Base-by-base conservation (phyloP, 2,329 filamentous ascomycete species). In the Calonectria pauciramosa region DNA sequence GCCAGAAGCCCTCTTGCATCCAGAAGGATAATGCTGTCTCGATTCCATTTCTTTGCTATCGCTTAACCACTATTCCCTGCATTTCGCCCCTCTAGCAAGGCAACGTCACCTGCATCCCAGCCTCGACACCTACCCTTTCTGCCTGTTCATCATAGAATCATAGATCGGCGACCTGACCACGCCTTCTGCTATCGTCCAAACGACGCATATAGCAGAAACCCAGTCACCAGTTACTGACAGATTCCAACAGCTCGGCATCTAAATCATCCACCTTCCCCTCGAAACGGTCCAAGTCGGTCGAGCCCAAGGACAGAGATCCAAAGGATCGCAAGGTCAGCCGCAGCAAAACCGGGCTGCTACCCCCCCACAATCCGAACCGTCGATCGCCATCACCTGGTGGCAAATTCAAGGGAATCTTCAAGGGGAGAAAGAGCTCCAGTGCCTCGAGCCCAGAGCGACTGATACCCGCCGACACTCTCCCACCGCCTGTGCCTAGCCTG, bases 381-480 rank as follows among this genome's bases (percentile, higher is more conserved):
- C 90, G 94, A 74, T 92, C 92, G 30, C 88, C 91, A 26, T 96
- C 95, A 13, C 94, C 94, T 14, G 92, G 90, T 67, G 91, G 92
- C 81, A 94, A 93, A 81, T 87, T 96, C 75, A 94, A 81, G 64
- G 80, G 93, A 81, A 94, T 93, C 16, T 95, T 97, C 80, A 90
- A 77, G 32, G 75, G 79, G 20, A 81, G 76, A 47, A 81, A 76
- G 76, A 78, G 72, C 64, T 78, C 77, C 13, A 74, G 69, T 34
- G 79, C 71, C 32, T 76, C 79, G 3, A 81, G 79, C 66, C 76
- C 79, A 51, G 80, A 81, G 56, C 77, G 76, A 20, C 76, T 68
- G 44, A 73, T 69, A 20, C 71, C 68, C 26, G 69, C 69, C 71
- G 78, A 78, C 41, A 68, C 74, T 73, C 80, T 63, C 59, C 78